Percentiles rank a stretch among this genome's conserved stretches.
Evolutionary conservation across 2,329 filamentous ascomycete genomes (phyloP).

Genomic region (Diaporthe aspalathi): DNA sequence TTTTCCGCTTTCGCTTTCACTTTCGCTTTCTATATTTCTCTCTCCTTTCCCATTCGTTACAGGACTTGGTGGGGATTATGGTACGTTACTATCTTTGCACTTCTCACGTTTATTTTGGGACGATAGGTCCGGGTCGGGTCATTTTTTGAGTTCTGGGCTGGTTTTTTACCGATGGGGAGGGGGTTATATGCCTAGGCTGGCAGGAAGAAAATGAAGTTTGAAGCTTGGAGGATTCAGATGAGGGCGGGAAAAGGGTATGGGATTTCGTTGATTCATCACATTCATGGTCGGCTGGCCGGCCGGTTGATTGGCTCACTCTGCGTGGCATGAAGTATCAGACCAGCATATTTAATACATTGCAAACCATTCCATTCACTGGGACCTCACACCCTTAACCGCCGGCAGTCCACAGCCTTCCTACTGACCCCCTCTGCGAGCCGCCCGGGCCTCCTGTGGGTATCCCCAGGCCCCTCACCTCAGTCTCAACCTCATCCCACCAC

Average conservation of each 20-base stretch:
- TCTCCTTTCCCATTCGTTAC: background rate
- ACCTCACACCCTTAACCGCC: too few species aligned
- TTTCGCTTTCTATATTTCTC: background rate
- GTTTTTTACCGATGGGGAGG: background rate
- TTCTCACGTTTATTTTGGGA: background rate
- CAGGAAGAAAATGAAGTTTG: background rate
- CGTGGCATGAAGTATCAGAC: background rate
- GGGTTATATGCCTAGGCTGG: background rate
- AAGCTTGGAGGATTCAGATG: background rate
- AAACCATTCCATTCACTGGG: background rate
- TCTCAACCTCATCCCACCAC: slow-evolving; percentile 10
- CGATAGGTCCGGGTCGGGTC: background rate
- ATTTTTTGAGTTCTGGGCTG: background rate
- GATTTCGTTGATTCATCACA: background rate
- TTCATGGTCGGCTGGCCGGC: slow-evolving; percentile 1
- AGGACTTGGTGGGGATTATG: background rate
- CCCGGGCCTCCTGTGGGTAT: too few species aligned
- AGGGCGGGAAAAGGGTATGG: background rate
- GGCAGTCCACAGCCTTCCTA: too few species aligned
- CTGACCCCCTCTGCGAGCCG: too few species aligned
- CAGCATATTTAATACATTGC: background rate
- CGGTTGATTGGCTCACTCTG: background rate
- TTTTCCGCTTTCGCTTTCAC: background rate
- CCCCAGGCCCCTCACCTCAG: background rate
- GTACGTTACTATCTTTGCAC: background rate